Conservation (phyloP, 2,329 filamentous ascomycete genomes). For the Apiospora phragmitis region DNA sequence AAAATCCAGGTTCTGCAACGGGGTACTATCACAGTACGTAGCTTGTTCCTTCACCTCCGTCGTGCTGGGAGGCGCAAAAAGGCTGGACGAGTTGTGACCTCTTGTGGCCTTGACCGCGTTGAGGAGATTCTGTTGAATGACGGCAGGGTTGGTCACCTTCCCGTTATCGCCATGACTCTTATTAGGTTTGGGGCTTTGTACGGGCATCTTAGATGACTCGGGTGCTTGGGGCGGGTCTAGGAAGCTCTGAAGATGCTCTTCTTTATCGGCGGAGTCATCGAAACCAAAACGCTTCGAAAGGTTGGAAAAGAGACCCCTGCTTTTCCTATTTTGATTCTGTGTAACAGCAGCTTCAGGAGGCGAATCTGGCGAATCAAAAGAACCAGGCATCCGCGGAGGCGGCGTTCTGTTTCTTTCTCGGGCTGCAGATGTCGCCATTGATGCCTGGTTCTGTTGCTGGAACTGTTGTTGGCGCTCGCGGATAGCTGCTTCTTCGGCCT, state of each 20-base stretch:
- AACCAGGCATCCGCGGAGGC: constrained; percentile 66
- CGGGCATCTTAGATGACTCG: constrained; percentile 20
- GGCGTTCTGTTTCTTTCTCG: constrained; percentile 43
- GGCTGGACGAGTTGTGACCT: constrained; percentile 68
- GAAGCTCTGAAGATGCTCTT: constrained; percentile 48
- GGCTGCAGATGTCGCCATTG: constrained; percentile 34
- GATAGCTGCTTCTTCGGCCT: constrained; percentile 70
- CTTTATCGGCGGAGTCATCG: constrained; percentile 48
- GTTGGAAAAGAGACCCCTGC: constrained; percentile 64
- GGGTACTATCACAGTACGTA: constrained; percentile 80
- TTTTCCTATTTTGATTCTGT: constrained; percentile 42
- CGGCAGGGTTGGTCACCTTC: constrained; percentile 59
- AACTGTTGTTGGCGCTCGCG: constrained; percentile 54
- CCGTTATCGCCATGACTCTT: constrained; percentile 42
- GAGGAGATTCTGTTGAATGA: constrained; percentile 69
- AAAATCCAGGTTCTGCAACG: constrained; percentile 71
- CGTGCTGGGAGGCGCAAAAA: constrained; percentile 74
- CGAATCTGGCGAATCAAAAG: constrained; percentile 49
- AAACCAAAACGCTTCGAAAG: constrained; percentile 69
- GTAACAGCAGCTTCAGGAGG: constrained; percentile 28
- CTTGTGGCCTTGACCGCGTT: constrained; percentile 79
- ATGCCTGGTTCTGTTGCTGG: constrained; percentile 44
- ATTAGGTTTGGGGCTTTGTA: constrained; percentile 19
- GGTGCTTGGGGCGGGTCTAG: constrained; percentile 32
- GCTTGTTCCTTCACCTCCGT: constrained; percentile 77